phyloP scores from a whole-genome alignment of 208 protist species.

The Trypanosoma rangeli region DNA sequence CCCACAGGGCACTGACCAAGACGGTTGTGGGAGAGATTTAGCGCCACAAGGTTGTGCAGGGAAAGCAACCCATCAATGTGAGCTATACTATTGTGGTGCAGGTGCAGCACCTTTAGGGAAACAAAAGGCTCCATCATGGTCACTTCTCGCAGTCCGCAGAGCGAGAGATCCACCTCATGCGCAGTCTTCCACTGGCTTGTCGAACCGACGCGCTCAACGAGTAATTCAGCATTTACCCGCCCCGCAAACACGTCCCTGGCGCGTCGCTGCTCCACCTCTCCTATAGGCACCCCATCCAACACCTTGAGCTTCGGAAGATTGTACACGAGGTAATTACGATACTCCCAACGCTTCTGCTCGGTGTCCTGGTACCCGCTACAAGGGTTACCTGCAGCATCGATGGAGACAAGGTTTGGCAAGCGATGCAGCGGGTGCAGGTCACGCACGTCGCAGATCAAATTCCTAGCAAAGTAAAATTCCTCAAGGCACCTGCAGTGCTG shows the following conservation, averaged over 20 bases:
- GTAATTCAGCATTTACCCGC: constrained; percentile 73
- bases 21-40: constrained; percentile 86
- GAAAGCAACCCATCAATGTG: constrained; percentile 50
- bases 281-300: constrained; percentile 75
- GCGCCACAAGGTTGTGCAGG: constrained; percentile 54
- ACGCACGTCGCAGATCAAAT: constrained; percentile 64
- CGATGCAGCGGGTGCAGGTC: constrained; percentile 76
- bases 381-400: constrained; percentile 91
- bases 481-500: constrained; percentile 41
- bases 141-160: constrained; percentile 76
- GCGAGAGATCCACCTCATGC: constrained; percentile 70
- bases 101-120: constrained; percentile 56
- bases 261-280: constrained; percentile 43
- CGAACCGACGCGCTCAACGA: constrained; percentile 52
- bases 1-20: constrained; percentile 57
- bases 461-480: constrained; percentile 89
- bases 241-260: constrained; percentile 76
- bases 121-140: constrained; percentile 65
- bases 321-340: constrained; percentile 89
- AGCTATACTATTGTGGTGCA: constrained; percentile 81
- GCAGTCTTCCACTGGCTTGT: constrained; percentile 44
- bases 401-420: constrained; percentile 82
- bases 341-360: constrained; percentile 33
- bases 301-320: constrained; percentile 92
- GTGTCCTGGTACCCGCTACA: constrained; percentile 22